Evolutionary conservation across 306 rosid species (phyloP), one percentile per base, ranked within the genome.

Genomic region (Cyamopsis tetragonoloba): DNA sequence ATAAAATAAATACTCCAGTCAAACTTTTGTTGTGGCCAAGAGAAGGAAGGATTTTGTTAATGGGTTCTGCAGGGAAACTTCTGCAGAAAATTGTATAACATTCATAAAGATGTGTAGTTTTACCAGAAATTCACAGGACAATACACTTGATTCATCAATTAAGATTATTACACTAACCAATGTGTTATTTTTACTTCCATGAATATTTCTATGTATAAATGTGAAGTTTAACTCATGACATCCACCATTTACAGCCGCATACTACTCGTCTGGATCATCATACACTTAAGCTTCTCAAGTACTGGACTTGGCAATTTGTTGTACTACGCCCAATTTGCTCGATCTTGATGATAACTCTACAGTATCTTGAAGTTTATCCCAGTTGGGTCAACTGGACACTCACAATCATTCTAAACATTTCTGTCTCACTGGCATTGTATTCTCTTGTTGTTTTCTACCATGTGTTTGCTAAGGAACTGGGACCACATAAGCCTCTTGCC

Each of bases 271-370:
- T 91, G 75, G 72, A 88, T 67, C 93, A 81, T 53, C 74, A 76
- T 1, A 83, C 84, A 14, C 81, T 91, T 64, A 81, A 81, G 79
- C 89, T 88, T 66, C 87, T 91, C 76, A 91, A 88, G 61, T 62
- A 81, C 54, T 88, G 96, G 96, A 86, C 97, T 24, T 88, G 93
- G 91, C 97, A 91, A 14, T 91, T 91, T 73, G 97, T 88, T 32
- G 62, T 81, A 68, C 65, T 91, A 63, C 89, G 97, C 62, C 97
- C 96, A 3, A 42, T 86, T 44, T 84, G 91, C 79, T 86, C 97
- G 63, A 76, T 88, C 81, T 71, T 86, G 89, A 91, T 88, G 96
- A 83, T 91, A 73, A 60, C 84, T 9, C 79, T 91, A 5, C 91
- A 88, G 81, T 51, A 80, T 27, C 44, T 84, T 57, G 86, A 81